Percentiles rank a stretch among this genome's conserved stretches.
These are phyloP conservation scores for Sarocladium brachiariae DNA, from an alignment of 2,329 filamentous ascomycete genomes.

Conservation along the genomic window DNA sequence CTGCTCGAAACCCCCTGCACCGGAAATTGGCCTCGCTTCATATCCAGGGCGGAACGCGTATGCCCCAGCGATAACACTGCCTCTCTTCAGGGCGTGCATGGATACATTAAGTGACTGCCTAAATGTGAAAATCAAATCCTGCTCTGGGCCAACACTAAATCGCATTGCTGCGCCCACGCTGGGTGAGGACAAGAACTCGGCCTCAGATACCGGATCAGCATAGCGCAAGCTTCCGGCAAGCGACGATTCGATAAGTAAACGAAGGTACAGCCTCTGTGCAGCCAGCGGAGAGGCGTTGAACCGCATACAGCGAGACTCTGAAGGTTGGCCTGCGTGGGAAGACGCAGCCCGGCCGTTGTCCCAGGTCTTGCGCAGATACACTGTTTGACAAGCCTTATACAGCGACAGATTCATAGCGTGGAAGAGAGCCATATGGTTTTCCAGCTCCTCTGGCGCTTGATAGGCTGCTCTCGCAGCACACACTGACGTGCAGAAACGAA, in stretches of 20 bases:
- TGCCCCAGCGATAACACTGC: background rate
- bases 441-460: background rate
- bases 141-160: background rate
- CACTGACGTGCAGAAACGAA: background rate
- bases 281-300: background rate
- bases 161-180: background rate
- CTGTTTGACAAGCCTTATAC: background rate
- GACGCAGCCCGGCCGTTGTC: background rate
- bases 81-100: conserved; percentile 1
- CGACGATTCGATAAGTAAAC: background rate
- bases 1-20: background rate
- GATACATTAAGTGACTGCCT: background rate
- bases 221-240: background rate
- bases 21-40: background rate
- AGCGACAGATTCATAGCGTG: background rate
- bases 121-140: background rate
- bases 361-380: background rate
- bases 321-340: background rate
- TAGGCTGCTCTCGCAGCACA: background rate
- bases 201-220: background rate
- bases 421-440: background rate
- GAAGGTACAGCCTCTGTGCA: background rate
- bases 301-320: background rate
- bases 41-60: background rate
- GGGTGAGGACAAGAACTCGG: background rate